phyloP scores from a whole-genome alignment of 805 yeast species.

The Teunomyces cretensis region DNA sequence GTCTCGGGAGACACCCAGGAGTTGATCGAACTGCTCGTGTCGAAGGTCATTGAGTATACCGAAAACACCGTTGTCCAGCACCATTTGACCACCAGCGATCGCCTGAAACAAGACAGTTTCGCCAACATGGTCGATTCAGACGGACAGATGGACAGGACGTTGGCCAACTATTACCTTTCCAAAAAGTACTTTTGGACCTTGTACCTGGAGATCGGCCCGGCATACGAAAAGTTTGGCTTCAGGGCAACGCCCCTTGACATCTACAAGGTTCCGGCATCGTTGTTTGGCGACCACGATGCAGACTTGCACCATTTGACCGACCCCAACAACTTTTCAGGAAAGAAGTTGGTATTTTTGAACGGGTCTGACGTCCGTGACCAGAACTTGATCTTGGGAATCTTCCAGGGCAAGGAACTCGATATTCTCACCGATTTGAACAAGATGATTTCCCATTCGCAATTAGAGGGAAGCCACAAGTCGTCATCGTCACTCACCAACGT shows the following conservation, averaged over 20 bases:
- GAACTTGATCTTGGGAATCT: slow-evolving; percentile 29
- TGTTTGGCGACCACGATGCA: slow-evolving; percentile 17
- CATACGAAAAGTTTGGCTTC: slow-evolving; percentile 65
- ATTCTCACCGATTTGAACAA: slow-evolving; percentile 38
- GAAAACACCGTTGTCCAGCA: slow-evolving; percentile 30
- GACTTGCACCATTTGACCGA: slow-evolving; percentile 15
- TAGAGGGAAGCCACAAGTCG: slow-evolving; percentile 28
- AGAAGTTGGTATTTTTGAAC: slow-evolving; percentile 27
- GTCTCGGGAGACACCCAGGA: slow-evolving; percentile 21
- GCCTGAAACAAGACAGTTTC: slow-evolving; percentile 27
- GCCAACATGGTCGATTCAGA: slow-evolving; percentile 29
- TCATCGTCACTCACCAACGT: slow-evolving; percentile 35
- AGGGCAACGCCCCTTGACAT: slow-evolving; percentile 35
- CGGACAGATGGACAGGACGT: slow-evolving; percentile 25
- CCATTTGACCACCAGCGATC: slow-evolving; percentile 21
- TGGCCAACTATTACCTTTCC: slow-evolving; percentile 34
- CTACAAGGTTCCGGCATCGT: slow-evolving; percentile 27
- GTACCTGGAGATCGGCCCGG: slow-evolving; percentile 74
- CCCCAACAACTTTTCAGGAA: slow-evolving; percentile 20
- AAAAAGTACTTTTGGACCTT: slow-evolving; percentile 45
- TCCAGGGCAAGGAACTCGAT: slow-evolving; percentile 35
- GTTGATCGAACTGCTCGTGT: slow-evolving; percentile 26
- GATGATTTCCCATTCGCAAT: slow-evolving; percentile 31
- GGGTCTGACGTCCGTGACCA: slow-evolving; percentile 23
- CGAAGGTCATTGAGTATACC: slow-evolving; percentile 27